Base-by-base conservation (phyloP, 176 grass and related monocot genomes). In the Pharus latifolius region DNA sequence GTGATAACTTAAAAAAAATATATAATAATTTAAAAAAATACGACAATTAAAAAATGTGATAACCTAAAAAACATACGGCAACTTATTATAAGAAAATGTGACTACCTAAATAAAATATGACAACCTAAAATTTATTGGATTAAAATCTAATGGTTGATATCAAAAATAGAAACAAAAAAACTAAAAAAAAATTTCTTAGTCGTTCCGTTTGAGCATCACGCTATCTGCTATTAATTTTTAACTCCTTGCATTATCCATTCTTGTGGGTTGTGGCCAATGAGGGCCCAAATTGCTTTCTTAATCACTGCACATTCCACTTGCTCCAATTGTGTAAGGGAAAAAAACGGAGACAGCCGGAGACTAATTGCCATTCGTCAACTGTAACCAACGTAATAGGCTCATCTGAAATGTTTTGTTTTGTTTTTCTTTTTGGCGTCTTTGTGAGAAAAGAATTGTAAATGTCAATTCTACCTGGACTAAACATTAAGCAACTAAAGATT, bases 271-370 rank as follows among this genome's bases (percentile, higher is more conserved):
- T n/a, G n/a, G 46, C 47, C 56, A 47, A 16, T 16, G 35, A 7
- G 29, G 37, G 62, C 3, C 37, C 17, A 38, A 10, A 20, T 56
- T 54, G 25, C 12, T 45, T 35, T 31, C 53, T n/a, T 51, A 44
- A 68, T 6, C 35, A 10, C 4, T 16, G 13, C 10, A 2, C 49
- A 20, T 67, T 1, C 77, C 38, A 62, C 15, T 70, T 49, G 77
- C 24, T 70, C 64, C 14, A 75, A 30, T 80, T 70, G 83, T 7
- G 18, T 31, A 12, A 76, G n/a, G 30, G 56, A 56, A 44, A 49
- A 55, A 80, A 63, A 85, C 83, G 62, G 34, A 10, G 20, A 18
- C 7, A 17, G 5, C 31, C n/a, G 37, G 34, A 61, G 53, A 35
- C 43, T 28, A 55, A 56, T 71, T 7, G 37, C 17, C 48, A 30